Evolutionary conservation across 768 basidiomycete genomes (phyloP).

Genomic region (Tylopilus rubrobrunneus): DNA sequence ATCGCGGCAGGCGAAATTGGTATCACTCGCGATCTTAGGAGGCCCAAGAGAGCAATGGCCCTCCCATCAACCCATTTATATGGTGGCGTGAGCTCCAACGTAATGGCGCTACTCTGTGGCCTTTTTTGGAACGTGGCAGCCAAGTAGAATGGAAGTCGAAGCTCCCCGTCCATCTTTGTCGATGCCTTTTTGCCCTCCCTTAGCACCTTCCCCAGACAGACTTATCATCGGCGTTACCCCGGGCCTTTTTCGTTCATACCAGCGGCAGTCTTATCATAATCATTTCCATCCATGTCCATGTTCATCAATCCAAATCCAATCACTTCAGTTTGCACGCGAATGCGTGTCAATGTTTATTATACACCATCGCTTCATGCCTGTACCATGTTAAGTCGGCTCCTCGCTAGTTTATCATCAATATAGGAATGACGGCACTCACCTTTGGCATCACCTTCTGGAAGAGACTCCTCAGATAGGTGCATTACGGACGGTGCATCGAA

Average conservation of each 20-base stretch:
- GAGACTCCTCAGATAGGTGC: not conserved
- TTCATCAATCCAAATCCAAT: not conserved
- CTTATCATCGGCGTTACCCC: not conserved
- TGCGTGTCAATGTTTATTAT: not conserved
- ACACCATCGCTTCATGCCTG: not conserved
- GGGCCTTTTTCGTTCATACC: slow-evolving; percentile 1
- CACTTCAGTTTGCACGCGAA: not conserved
- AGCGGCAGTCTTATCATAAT: slow-evolving; percentile 1
- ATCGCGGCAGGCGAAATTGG: slow-evolving; percentile 10
- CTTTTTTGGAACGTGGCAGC: not conserved
- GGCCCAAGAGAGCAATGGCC: too few relatives aligned
- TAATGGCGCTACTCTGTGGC: not conserved
- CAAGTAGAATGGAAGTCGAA: not conserved
- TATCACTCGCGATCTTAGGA: slow-evolving; percentile 2
- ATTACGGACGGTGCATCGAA: not conserved
- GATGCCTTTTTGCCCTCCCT: not conserved
- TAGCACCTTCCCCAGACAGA: not conserved
- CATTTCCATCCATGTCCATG: not conserved
- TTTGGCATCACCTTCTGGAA: not conserved
- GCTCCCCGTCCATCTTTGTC: not conserved
- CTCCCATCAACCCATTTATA: not conserved
- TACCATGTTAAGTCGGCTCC: not conserved
- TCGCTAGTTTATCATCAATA: not conserved
- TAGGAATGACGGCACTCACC: not conserved
- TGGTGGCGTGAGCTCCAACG: too few relatives aligned